Evolutionary conservation across 1,139 yeast genomes (phyloP), one percentile per base, ranked within the genome.

Genomic region (Debaryomyces singareniensis): DNA sequence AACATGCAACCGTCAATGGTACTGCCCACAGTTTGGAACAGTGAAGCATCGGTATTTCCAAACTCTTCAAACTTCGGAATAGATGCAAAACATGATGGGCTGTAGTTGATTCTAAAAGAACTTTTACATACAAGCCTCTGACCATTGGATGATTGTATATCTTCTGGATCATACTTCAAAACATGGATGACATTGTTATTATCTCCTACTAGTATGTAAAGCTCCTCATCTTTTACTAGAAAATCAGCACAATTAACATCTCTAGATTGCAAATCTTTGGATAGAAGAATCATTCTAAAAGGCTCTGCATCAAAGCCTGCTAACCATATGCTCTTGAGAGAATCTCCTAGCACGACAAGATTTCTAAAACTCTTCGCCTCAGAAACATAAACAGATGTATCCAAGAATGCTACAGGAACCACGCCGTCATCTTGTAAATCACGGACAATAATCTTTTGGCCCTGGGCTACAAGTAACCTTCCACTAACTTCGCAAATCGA

Each of bases 221-320:
- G 58, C 30, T 81, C 83, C 12, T 82, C 82, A 37, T 79, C 82
- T 37, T 75, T 73, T 12, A 79, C 74, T 20, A 86, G 58, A 49
- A 85, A 85, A 39, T 87, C 97, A 2, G 82, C 71, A 42, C 76
- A 70, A 33, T 56, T 63, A 2, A 83, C 82, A 44, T 78, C 82
- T 25, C 82, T 58, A 12, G 68, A 55, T 20, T 75, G 70, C 24
- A 75, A 65, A 50, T 89, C 95, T 45, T 82, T 83, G 5, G 95
- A 91, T 32, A 93, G 58, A 40, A 73, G 56, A 15, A 85, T 67
- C 80, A 91, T 78, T 40, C 96, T 64, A 53, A 84, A 89, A 1
- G 98, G 99, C 45, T 91, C 96, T 3, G 94, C 91, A 49, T 89
- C 95, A 55, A 87, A 89, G 1, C 96, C 97, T 15, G 79, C 80